These are phyloP conservation scores for Venturia carpophila DNA, from an alignment of 2,329 filamentous ascomycete species.

Conservation along the genomic window DNA sequence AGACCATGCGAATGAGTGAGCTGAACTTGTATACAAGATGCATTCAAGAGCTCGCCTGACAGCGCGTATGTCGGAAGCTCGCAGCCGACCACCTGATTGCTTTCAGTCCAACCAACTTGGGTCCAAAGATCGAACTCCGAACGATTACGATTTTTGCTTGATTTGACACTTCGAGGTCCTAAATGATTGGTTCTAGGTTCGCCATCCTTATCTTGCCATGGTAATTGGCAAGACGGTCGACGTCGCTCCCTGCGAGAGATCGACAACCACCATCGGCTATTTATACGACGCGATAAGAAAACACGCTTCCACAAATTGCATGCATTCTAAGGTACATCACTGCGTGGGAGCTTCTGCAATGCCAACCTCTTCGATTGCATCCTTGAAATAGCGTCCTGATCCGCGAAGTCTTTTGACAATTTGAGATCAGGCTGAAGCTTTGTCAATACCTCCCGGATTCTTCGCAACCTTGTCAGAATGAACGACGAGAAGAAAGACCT, in stretches of 20 bases:
- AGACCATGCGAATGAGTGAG: background rate
- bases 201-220: background rate
- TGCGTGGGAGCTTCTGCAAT: background rate
- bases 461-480: constrained; percentile 20
- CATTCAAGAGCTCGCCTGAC: background rate
- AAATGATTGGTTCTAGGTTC: background rate
- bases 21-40: background rate
- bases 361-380: background rate
- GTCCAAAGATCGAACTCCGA: background rate
- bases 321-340: constrained; percentile 1
- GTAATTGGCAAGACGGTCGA: background rate
- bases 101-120: background rate
- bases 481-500: constrained; percentile 26
- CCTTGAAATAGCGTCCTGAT: background rate
- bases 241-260: background rate
- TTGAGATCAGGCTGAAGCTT: constrained; percentile 9
- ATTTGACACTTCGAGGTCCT: no score
- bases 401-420: background rate
- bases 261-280: background rate
- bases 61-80: background rate
- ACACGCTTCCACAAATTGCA: background rate
- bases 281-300: background rate
- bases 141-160: background rate
- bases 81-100: background rate
- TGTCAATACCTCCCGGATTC: background rate